These are phyloP conservation scores for Lyophyllum atratum DNA, from an alignment of 768 basidiomycete genomes.

Conservation along the genomic window DNA sequence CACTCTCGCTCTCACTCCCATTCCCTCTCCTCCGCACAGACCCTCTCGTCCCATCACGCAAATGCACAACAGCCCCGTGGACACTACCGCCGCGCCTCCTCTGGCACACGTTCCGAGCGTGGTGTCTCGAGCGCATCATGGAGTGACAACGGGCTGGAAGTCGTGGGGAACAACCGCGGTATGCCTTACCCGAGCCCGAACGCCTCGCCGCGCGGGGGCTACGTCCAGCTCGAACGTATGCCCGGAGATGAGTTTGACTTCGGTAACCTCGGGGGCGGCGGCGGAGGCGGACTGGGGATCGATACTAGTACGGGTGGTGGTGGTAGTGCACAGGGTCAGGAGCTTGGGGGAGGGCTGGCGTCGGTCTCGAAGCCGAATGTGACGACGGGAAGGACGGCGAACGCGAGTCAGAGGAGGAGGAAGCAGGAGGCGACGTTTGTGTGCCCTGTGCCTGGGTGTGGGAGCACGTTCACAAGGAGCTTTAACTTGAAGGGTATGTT, in stretches of 20 bases:
- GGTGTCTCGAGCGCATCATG: slow-evolving; percentile 31
- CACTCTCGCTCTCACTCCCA: slow-evolving; percentile 17
- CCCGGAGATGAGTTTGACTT: slow-evolving; percentile 25
- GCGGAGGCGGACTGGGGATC: not conserved
- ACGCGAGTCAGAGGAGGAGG: slow-evolving; percentile 81
- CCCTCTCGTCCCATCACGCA: slow-evolving; percentile 1
- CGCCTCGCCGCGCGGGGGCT: slow-evolving; percentile 58
- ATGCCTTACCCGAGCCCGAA: slow-evolving; percentile 73
- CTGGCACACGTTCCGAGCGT: slow-evolving; percentile 42
- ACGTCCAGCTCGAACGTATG: slow-evolving; percentile 44
- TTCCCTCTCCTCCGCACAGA: slow-evolving; percentile 4
- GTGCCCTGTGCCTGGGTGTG: slow-evolving; percentile 82
- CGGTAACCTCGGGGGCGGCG: slow-evolving; percentile 15
- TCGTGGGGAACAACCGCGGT: slow-evolving; percentile 41
- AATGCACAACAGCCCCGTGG: slow-evolving; percentile 19
- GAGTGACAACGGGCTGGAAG: slow-evolving; percentile 19
- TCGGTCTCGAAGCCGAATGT: slow-evolving; percentile 74
- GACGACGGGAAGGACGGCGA: slow-evolving; percentile 86
- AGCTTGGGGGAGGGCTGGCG: slow-evolving; percentile 5
- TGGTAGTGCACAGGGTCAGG: not conserved
- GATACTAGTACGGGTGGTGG: not conserved
- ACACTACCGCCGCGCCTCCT: slow-evolving; percentile 43
- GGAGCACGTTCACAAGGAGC: slow-evolving; percentile 87
- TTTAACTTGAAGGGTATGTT: slow-evolving; percentile 87
- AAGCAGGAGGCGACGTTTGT: slow-evolving; percentile 88